A percentile compares a stretch with the other conserved stretches of the same genome.
Conservation (phyloP, 768 basidiomycete genomes). For the Coprinellus micaceus region DNA sequence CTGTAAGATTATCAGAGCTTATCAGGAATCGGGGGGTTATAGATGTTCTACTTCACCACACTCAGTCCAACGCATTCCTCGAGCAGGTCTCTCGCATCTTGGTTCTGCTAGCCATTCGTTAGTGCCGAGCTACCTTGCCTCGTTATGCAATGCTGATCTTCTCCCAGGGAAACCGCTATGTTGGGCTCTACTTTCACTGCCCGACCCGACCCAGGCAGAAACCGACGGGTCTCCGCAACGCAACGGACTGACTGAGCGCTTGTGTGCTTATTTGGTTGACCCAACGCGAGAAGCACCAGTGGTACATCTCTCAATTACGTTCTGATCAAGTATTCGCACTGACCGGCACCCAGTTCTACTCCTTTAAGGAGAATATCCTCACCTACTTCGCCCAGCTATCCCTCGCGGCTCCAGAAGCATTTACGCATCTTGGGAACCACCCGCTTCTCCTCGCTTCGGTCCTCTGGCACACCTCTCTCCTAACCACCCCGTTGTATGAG, state of each 20-base stretch:
- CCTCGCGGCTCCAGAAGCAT: conserved; percentile 35
- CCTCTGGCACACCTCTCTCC: conserved; percentile 48
- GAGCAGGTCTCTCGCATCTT: conserved; percentile 47
- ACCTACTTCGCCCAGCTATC: conserved; percentile 41
- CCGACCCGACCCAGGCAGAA: conserved; percentile 21
- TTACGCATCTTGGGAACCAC: conserved; percentile 40
- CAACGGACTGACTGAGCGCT: conserved; percentile 37
- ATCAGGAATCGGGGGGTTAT: conserved; percentile 39
- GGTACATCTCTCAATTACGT: conserved; percentile 27
- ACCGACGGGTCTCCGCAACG: conserved; percentile 12
- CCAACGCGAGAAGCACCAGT: conserved; percentile 34
- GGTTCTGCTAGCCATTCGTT: conserved; percentile 52
- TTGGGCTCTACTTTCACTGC: conserved; percentile 38
- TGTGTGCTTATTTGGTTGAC: conserved; percentile 49
- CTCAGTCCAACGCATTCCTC: conserved; percentile 52
- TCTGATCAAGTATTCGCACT: not conserved
- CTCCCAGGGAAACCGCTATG: conserved; percentile 39
- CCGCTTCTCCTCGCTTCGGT: conserved; percentile 62
- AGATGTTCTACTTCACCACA: conserved; percentile 43
- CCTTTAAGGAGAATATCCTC: conserved; percentile 33
- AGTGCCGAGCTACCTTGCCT: conserved; percentile 18
- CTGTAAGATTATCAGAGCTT: conserved; percentile 29
- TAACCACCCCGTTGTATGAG: conserved; percentile 61
- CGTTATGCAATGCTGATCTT: not conserved
- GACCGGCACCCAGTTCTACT: conserved; percentile 13